These are phyloP conservation scores for Coemansia sp. DNA, from an alignment of 192 early-diverging fungal species.

Conservation along the genomic window DNA sequence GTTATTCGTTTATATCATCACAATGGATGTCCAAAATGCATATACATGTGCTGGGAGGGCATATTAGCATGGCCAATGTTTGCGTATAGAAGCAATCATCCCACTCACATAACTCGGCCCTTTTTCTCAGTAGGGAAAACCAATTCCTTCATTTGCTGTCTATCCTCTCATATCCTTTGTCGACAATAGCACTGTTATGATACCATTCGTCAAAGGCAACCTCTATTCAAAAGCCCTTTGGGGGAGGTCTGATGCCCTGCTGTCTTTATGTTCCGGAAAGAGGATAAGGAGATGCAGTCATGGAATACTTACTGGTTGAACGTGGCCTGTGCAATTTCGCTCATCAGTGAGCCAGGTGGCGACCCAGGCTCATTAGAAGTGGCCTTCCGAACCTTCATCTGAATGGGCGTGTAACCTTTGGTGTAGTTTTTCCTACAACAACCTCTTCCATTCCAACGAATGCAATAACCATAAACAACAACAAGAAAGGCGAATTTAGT, in stretches of 20 bases:
- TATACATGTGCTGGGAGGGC: no score
- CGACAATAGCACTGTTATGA: no score
- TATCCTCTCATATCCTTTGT: no score
- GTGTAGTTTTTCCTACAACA: constrained; percentile 79
- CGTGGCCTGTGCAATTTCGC: constrained; percentile 81
- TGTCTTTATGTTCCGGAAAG: no score
- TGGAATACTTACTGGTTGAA: constrained; percentile 73
- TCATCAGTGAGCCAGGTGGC: constrained; percentile 75
- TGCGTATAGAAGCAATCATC: no score
- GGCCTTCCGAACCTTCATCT: constrained; percentile 85
- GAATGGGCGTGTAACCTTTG: constrained; percentile 88
- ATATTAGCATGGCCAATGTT: no score
- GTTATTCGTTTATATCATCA: neutral
- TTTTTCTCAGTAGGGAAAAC: no score
- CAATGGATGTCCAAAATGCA: neutral
- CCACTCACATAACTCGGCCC: no score
- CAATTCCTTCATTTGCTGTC: no score
- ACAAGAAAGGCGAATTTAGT: constrained; percentile 2
- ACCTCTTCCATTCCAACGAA: neutral
- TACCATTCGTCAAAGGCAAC: neutral
- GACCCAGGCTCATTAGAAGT: constrained; percentile 79
- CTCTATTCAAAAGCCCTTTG: neutral
- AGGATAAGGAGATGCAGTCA: no score
- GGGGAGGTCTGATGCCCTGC: no score
- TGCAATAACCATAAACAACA: neutral